A percentile compares a stretch with the other conserved stretches of the same genome.
Conservation (phyloP, 202 grass and related monocot species). For the Carex arenaria region DNA sequence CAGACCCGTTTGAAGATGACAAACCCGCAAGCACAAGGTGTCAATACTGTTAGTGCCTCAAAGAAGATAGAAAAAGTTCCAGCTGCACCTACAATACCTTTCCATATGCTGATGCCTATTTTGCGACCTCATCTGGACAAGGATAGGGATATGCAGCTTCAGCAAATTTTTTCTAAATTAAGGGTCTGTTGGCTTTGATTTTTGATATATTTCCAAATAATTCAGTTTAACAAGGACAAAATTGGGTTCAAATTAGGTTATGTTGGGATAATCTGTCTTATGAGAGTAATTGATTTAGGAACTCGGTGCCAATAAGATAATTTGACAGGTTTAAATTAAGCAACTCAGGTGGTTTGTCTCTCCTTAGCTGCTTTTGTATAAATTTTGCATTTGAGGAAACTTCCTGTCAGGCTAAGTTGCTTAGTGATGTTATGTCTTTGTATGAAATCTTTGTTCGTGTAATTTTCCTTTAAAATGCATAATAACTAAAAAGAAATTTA, state of each 20-base stretch:
- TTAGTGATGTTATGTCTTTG: background rate
- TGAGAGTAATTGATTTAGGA: background rate
- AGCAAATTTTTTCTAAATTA: slow-evolving; percentile 75
- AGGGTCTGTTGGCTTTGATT: slow-evolving; percentile 38
- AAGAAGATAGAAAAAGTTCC: slow-evolving; percentile 37
- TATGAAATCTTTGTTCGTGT: background rate
- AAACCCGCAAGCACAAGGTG: slow-evolving; percentile 37
- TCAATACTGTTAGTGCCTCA: slow-evolving; percentile 37
- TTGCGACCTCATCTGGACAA: slow-evolving; percentile 81
- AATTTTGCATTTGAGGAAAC: background rate
- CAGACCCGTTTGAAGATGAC: slow-evolving; percentile 35
- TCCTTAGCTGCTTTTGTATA: background rate
- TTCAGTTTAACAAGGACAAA: background rate
- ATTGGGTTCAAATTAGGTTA: background rate
- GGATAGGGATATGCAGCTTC: slow-evolving; percentile 81
- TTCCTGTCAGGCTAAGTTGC: background rate
- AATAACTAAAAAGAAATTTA: background rate
- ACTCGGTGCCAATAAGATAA: background rate
- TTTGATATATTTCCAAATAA: background rate
- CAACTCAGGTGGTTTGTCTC: background rate
- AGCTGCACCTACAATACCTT: slow-evolving; percentile 62
- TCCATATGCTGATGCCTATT: slow-evolving; percentile 92
- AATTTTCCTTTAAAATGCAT: background rate
- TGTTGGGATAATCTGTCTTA: background rate
- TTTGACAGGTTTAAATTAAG: background rate